Conservation (phyloP, 768 basidiomycete genomes). For the Termitomyces sp. region DNA sequence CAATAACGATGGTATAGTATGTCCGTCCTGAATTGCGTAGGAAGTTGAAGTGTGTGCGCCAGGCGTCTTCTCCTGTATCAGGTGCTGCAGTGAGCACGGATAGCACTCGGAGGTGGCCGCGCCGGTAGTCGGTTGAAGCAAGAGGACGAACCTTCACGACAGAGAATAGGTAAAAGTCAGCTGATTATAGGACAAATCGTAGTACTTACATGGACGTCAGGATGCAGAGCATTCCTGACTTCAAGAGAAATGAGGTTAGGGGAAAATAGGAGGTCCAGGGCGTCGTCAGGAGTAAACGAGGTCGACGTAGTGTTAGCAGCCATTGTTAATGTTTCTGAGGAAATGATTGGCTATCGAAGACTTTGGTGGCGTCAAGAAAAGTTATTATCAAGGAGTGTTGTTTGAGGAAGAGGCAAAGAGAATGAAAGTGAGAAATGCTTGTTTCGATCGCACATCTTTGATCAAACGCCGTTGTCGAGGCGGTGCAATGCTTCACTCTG, state of each 20-base stretch:
- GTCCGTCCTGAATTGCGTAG: constrained; percentile 50
- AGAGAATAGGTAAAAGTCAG: not conserved
- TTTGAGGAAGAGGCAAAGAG: not conserved
- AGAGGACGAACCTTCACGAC: constrained; percentile 77
- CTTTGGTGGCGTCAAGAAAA: not conserved
- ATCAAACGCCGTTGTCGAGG: not conserved
- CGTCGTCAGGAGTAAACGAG: constrained; percentile 50
- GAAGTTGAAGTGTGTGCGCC: constrained; percentile 62
- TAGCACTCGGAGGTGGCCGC: constrained; percentile 81
- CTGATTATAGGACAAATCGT: not conserved
- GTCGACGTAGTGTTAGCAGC: constrained; percentile 7
- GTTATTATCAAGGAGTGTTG: not conserved
- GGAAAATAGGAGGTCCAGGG: constrained; percentile 77
- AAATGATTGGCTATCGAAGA: not conserved
- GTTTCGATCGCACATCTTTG: not conserved
- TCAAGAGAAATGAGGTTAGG: constrained; percentile 63
- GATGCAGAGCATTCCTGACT: constrained; percentile 52
- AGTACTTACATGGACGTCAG: constrained; percentile 36
- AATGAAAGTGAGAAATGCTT: not conserved
- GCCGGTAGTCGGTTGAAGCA: constrained; percentile 75
- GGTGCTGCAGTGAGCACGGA: constrained; percentile 69
- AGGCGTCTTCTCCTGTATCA: constrained; percentile 60
- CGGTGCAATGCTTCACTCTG: not conserved
- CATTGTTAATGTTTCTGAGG: constrained; percentile 1
- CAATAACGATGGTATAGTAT: constrained; percentile 84